phyloP scores from a whole-genome alignment of 495 filamentous ascomycete species.

The Penicillium egyptiacum region DNA sequence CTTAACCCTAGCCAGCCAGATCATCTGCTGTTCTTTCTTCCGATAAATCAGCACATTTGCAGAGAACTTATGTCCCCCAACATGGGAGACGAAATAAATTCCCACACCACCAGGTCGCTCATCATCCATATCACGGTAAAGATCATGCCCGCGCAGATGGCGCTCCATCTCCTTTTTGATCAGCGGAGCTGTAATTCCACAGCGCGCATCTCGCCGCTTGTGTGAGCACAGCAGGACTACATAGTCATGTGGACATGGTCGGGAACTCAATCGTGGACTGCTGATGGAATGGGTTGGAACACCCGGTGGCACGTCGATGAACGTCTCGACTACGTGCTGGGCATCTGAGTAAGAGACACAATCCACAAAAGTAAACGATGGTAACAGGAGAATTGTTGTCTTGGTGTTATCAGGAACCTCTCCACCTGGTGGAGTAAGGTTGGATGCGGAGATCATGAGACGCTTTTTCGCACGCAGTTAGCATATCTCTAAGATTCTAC shows the following conservation, averaged over 20 bases:
- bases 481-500: neutral
- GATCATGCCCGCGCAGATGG: slow-evolving; percentile 76
- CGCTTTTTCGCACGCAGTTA: slow-evolving; percentile 46
- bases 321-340: slow-evolving; percentile 64
- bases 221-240: slow-evolving; percentile 93
- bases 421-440: slow-evolving; percentile 63
- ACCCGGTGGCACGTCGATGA: slow-evolving; percentile 51
- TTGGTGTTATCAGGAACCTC: neutral
- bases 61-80: slow-evolving; percentile 90
- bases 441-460: slow-evolving; percentile 90
- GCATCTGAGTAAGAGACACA: slow-evolving; percentile 69
- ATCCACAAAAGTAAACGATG: slow-evolving; percentile 80
- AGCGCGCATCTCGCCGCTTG: slow-evolving; percentile 85
- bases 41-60: slow-evolving; percentile 92
- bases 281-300: slow-evolving; percentile 55
- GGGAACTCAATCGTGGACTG: slow-evolving; percentile 45
- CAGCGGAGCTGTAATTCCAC: slow-evolving; percentile 89
- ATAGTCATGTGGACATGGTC: slow-evolving; percentile 73
- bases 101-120: slow-evolving; percentile 83
- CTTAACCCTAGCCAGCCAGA: slow-evolving; percentile 85
- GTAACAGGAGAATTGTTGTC: slow-evolving; percentile 84
- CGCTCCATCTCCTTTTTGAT: slow-evolving; percentile 83
- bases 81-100: slow-evolving; percentile 92
- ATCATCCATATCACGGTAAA: slow-evolving; percentile 84
- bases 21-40: slow-evolving; percentile 70